These are phyloP conservation scores for Oryza rufipogon DNA, from an alignment of 176 grass and related monocot species.

Conservation along the genomic window DNA sequence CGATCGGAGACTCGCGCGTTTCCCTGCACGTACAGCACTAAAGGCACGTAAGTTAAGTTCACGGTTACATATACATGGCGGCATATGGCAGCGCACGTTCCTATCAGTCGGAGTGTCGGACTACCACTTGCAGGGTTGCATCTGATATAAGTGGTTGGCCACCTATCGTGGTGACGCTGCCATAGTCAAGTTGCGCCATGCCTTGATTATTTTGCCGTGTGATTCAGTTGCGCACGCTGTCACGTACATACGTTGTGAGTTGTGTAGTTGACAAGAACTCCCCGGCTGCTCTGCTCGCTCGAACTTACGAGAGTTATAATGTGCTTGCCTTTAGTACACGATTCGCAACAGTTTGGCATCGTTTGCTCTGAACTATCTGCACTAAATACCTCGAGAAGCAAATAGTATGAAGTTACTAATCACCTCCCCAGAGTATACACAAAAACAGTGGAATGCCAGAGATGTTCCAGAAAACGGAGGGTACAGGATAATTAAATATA, in stretches of 20 bases:
- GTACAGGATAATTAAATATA: background rate
- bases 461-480: conserved; percentile 6
- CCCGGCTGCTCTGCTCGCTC: background rate
- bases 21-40: no score
- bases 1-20: no score
- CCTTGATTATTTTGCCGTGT: background rate
- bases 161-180: background rate
- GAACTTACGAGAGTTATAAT: background rate
- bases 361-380: no score
- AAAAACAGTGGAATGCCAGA: background rate
- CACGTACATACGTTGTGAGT: background rate
- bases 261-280: background rate
- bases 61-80: no score
- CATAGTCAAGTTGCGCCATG: background rate
- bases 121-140: background rate
- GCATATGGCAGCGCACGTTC: background rate
- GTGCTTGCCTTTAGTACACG: background rate
- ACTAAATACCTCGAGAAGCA: background rate
- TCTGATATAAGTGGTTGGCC: background rate
- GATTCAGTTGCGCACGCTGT: background rate
- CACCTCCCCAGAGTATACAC: no score
- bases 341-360: background rate
- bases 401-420: no score
- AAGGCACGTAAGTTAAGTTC: no score
- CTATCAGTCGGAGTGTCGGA: background rate